Evolutionary conservation across 2,329 filamentous ascomycete genomes (phyloP).

Genomic region (Aspergillus tubingensis): DNA sequence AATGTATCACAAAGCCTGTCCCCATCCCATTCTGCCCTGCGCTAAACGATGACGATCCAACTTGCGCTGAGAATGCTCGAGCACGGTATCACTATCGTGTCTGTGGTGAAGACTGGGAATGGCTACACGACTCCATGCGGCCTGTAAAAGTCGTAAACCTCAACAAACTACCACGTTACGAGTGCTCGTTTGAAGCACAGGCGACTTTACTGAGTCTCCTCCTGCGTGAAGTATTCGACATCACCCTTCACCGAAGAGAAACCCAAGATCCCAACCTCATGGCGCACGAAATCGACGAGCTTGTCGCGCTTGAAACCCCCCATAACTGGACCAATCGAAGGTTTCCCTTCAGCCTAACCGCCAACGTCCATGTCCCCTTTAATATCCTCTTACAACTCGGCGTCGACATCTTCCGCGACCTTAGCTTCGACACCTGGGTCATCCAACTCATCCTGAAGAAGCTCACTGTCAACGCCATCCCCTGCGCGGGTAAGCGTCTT

Average conservation of each 20-base stretch:
- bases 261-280: constrained; percentile 26
- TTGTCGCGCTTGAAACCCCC: constrained; percentile 30
- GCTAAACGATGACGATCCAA: background rate
- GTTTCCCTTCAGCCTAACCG: constrained; percentile 38
- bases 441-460: constrained; percentile 38
- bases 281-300: constrained; percentile 39
- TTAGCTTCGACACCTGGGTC: constrained; percentile 41
- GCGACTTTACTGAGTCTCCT: constrained; percentile 39
- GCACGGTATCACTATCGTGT: constrained; percentile 31
- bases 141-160: constrained; percentile 6
- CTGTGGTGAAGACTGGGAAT: constrained; percentile 37
- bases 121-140: constrained; percentile 39
- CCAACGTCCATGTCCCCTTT: constrained; percentile 41
- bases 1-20: constrained; percentile 5
- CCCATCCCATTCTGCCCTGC: constrained; percentile 16
- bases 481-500: constrained; percentile 25
- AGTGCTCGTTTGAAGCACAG: constrained; percentile 33
- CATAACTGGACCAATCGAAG: constrained; percentile 15
- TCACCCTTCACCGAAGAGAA: constrained; percentile 35
- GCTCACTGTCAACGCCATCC: constrained; percentile 33
- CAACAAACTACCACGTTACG: constrained; percentile 14
- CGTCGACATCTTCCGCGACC: constrained; percentile 40
- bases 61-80: constrained; percentile 25
- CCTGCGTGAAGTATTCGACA: constrained; percentile 38
- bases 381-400: constrained; percentile 38